A percentile compares a stretch with the other conserved stretches of the same genome.
phyloP scores from a whole-genome alignment of 1,284 basidiomycete genomes.

The Rhodotorula sp. region DNA sequence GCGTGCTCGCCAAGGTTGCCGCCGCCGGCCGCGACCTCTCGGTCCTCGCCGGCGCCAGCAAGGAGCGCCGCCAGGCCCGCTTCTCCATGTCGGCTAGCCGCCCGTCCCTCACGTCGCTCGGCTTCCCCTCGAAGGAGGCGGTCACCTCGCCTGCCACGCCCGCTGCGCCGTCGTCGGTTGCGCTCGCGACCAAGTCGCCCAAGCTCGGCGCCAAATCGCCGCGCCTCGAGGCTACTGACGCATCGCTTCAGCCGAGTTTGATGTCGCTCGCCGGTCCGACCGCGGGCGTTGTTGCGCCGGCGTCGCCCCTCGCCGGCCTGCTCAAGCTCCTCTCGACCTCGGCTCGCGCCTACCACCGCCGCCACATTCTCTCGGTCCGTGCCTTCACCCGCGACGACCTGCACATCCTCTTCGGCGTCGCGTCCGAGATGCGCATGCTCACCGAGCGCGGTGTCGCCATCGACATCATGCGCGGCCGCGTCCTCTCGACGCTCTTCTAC shows the following conservation, averaged over 20 bases:
- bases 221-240: constrained; percentile 34
- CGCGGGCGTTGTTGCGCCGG: constrained; percentile 31
- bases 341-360: constrained; percentile 67
- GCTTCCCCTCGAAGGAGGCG: constrained; percentile 33
- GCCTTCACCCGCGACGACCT: constrained; percentile 89
- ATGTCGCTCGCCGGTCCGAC: constrained; percentile 46
- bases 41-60: constrained; percentile 56
- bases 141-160: constrained; percentile 45
- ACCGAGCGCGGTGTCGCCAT: constrained; percentile 89
- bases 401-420: constrained; percentile 90
- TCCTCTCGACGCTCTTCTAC: constrained; percentile 95
- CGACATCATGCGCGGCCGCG: constrained; percentile 86
- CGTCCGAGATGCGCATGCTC: constrained; percentile 93
- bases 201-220: constrained; percentile 36
- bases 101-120: constrained; percentile 43
- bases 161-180: constrained; percentile 41
- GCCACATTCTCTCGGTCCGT: constrained; percentile 92
- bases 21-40: constrained; percentile 80
- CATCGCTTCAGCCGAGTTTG: constrained; percentile 40
- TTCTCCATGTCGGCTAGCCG: constrained; percentile 44
- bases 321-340: constrained; percentile 58
- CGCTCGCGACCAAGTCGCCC: constrained; percentile 35
- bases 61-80: constrained; percentile 44
- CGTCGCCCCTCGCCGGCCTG: constrained; percentile 54
- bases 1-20: constrained; percentile 59